phyloP scores from a whole-genome alignment of 2,329 filamentous ascomycete genomes.

The Alternaria metachromatica region DNA sequence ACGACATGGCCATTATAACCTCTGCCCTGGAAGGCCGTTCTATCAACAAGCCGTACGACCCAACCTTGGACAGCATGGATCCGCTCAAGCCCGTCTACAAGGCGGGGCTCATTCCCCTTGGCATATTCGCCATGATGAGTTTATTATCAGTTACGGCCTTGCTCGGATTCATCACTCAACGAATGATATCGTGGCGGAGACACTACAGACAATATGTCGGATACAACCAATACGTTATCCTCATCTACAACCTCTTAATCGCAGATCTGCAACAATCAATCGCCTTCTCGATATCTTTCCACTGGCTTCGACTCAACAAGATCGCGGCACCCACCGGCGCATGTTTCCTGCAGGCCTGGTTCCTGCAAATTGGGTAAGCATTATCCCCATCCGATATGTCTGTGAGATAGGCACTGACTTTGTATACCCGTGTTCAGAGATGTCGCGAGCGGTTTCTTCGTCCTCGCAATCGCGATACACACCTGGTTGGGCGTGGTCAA shows the following conservation, averaged over 20 bases:
- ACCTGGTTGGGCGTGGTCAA: constrained; percentile 59
- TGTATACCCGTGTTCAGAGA: constrained; percentile 42
- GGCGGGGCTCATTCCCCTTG: constrained; percentile 56
- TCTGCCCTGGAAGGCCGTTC: constrained; percentile 11
- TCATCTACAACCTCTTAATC: constrained; percentile 61
- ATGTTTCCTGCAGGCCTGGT: constrained; percentile 60
- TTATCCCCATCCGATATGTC: neutral
- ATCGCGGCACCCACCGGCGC: constrained; percentile 54
- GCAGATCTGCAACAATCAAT: constrained; percentile 62
- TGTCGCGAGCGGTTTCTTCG: constrained; percentile 60
- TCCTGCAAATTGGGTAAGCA: constrained; percentile 54
- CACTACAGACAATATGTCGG: constrained; percentile 58
- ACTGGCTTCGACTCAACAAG: constrained; percentile 55
- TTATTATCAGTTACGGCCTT: constrained; percentile 53
- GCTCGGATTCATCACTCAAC: constrained; percentile 58
- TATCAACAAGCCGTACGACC: constrained; percentile 28
- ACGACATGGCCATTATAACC: constrained; percentile 13
- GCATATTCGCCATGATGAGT: constrained; percentile 56
- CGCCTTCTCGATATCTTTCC: constrained; percentile 57
- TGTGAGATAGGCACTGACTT: neutral
- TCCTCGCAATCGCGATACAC: constrained; percentile 62
- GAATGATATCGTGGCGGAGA: constrained; percentile 58
- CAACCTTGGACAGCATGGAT: constrained; percentile 41
- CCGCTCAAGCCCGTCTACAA: constrained; percentile 38
- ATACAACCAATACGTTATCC: constrained; percentile 62